These are phyloP conservation scores for Monilinia laxa DNA, from an alignment of 2,329 filamentous ascomycete species.

Conservation along the genomic window DNA sequence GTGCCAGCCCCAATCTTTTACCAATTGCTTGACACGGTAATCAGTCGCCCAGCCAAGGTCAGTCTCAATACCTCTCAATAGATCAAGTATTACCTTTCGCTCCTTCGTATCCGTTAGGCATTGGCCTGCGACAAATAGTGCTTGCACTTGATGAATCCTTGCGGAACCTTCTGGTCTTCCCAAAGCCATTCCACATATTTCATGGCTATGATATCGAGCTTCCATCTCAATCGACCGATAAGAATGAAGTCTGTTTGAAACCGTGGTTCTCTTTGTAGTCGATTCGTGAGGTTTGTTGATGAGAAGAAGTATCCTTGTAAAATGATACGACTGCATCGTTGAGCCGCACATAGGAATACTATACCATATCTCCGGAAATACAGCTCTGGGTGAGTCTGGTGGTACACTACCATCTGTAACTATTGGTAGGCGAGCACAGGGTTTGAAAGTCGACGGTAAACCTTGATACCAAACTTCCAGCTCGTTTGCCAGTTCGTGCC, in stretches of 20 bases:
- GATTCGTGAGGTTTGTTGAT: constrained; percentile 60
- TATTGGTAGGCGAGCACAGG: constrained; percentile 51
- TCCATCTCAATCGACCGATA: constrained; percentile 58
- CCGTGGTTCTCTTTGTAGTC: constrained; percentile 51
- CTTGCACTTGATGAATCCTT: constrained; percentile 57
- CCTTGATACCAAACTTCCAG: constrained; percentile 59
- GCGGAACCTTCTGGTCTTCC: constrained; percentile 55
- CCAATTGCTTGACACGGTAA: constrained; percentile 56
- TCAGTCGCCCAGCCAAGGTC: constrained; percentile 64
- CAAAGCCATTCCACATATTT: constrained; percentile 61
- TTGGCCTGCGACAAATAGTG: constrained; percentile 62
- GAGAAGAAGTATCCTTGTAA: constrained; percentile 60
- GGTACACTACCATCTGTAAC: constrained; percentile 31
- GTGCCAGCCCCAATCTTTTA: constrained; percentile 45
- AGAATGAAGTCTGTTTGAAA: constrained; percentile 54
- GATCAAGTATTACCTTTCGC: constrained; percentile 53
- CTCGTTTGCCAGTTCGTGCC: constrained; percentile 55
- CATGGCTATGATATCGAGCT: constrained; percentile 56
- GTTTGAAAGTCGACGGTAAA: constrained; percentile 58
- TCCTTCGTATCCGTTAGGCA: constrained; percentile 56
- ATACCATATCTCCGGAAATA: constrained; percentile 61
- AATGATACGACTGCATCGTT: constrained; percentile 65
- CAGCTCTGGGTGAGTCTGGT: constrained; percentile 38
- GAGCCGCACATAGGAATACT: constrained; percentile 62
- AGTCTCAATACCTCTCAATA: constrained; percentile 59